Conservation (phyloP, 176 grass and related monocot genomes). For the Puccinellia tenuiflora region DNA sequence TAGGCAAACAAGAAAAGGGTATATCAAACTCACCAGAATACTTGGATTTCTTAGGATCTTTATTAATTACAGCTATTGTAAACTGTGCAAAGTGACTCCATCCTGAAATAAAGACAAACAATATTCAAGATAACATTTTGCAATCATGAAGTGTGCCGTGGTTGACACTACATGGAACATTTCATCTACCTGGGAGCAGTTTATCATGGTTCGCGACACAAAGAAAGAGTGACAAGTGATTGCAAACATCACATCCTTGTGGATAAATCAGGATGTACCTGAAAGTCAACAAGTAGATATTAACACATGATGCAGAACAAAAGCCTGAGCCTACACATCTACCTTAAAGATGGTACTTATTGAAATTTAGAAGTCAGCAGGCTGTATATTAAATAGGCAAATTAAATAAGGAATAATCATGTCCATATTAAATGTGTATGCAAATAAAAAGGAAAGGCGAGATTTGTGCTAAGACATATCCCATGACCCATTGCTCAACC, state of each 20-base stretch:
- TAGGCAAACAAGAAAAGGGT: slow-evolving; percentile 18
- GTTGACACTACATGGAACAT: slow-evolving; percentile 14
- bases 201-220: slow-evolving; percentile 99
- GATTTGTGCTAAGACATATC: background rate
- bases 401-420: background rate
- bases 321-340: background rate
- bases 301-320: slow-evolving; percentile 9
- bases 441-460: background rate
- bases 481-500: background rate
- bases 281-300: slow-evolving; percentile 35
- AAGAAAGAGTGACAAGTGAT: slow-evolving; percentile 98
- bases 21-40: slow-evolving; percentile 78
- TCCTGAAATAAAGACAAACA: slow-evolving; percentile 57
- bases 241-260: slow-evolving; percentile 96
- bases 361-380: background rate
- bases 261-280: slow-evolving; percentile 99
- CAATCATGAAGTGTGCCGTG: background rate
- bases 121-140: slow-evolving; percentile 11
- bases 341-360: background rate
- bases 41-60: slow-evolving; percentile 99
- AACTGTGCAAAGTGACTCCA: slow-evolving; percentile 98
- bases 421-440: background rate
- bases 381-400: background rate
- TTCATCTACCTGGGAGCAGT: slow-evolving; percentile 76
- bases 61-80: slow-evolving; percentile 99